These are phyloP conservation scores for Ophiostoma montium DNA, from an alignment of 2,329 filamentous ascomycete species.

Conservation along the genomic window DNA sequence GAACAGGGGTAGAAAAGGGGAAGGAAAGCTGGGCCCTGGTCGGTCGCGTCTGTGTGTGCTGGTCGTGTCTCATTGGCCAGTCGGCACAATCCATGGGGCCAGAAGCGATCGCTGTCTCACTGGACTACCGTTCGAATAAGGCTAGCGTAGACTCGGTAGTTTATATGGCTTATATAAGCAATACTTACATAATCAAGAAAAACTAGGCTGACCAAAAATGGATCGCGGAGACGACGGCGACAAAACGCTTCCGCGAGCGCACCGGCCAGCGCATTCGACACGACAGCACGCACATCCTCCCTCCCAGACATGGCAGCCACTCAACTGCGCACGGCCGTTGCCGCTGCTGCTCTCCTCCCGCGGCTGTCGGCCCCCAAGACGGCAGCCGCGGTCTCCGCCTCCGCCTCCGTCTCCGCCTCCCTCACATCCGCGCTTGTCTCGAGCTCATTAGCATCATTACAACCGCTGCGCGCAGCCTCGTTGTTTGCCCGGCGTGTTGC, in stretches of 20 bases:
- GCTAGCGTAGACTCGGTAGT: neutral
- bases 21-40: constrained; percentile 6
- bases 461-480: constrained; percentile 21
- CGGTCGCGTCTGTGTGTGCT: constrained; percentile 2
- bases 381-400: neutral
- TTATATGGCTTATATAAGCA: neutral
- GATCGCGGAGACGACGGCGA: neutral
- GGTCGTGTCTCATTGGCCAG: constrained; percentile 5
- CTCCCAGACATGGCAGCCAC: constrained; percentile 3
- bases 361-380: constrained; percentile 4
- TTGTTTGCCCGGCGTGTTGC: constrained; percentile 32
- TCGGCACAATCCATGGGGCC: constrained; percentile 5
- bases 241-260: neutral
- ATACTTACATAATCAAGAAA: neutral
- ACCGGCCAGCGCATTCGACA: neutral
- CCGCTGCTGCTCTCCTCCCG: constrained; percentile 3
- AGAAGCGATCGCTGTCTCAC: constrained; percentile 1
- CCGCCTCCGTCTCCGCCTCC: neutral
- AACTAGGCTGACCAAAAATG: neutral
- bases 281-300: neutral
- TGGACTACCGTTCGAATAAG: neutral
- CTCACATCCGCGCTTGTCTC: constrained; percentile 4
- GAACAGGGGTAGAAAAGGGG: constrained; percentile 12
- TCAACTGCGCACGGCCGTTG: constrained; percentile 9
- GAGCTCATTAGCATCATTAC: constrained; percentile 3